A percentile compares a stretch with the other conserved stretches of the same genome.
Conservation (phyloP, 495 filamentous ascomycete genomes). For the Tuber borchii region DNA sequence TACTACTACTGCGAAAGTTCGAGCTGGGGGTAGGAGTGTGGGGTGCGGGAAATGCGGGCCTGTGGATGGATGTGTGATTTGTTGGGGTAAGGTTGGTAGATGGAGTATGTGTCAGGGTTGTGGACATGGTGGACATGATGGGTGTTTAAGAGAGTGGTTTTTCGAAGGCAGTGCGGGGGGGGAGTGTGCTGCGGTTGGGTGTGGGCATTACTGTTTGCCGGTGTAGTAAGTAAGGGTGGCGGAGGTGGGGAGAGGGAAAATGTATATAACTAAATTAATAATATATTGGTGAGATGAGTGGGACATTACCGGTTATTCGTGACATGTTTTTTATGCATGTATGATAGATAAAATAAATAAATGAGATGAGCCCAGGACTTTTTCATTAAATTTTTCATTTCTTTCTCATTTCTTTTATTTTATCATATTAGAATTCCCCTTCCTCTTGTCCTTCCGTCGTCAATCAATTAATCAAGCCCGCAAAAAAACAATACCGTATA, state of each 20-base stretch:
- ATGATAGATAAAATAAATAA: neutral
- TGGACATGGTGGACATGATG: slow-evolving; percentile 38
- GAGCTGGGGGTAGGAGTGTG: slow-evolving; percentile 9
- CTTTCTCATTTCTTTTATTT: no score
- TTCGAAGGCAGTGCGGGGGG: slow-evolving; percentile 27
- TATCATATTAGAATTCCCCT: neutral
- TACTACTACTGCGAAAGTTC: neutral
- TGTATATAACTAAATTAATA: neutral
- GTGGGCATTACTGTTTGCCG: slow-evolving; percentile 40
- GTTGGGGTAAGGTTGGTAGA: slow-evolving; percentile 33
- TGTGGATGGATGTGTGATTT: slow-evolving; percentile 39
- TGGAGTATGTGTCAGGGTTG: slow-evolving; percentile 39
- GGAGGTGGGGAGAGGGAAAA: neutral
- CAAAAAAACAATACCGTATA: neutral
- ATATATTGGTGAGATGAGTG: neutral
- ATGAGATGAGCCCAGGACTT: neutral
- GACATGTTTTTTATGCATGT: neutral
- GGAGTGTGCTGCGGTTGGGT: slow-evolving; percentile 38
- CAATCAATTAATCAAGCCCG: neutral
- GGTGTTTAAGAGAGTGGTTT: slow-evolving; percentile 39
- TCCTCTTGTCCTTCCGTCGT: neutral
- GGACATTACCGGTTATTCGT: neutral
- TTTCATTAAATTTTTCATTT: neutral
- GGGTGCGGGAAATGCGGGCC: slow-evolving; percentile 9
- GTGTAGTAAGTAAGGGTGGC: neutral